phyloP scores from a whole-genome alignment of 1,284 basidiomycete species.

The Pseudozyma hubeiensis region DNA sequence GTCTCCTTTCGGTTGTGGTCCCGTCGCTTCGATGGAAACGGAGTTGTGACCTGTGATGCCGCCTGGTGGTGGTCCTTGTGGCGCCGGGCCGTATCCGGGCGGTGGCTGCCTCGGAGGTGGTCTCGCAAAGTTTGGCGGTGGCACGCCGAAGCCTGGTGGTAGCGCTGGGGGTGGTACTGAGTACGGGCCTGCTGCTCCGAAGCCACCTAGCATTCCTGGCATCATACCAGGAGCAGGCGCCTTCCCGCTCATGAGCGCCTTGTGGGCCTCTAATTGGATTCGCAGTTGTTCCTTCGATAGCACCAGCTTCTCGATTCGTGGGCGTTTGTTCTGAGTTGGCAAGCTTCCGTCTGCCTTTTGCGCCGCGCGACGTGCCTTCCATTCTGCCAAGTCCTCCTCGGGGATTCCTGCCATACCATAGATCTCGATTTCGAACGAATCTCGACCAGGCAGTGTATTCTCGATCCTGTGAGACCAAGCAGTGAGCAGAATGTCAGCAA shows the following conservation, averaged over 20 bases:
- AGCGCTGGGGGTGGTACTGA: slow-evolving; percentile 40
- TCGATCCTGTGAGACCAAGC: slow-evolving; percentile 78
- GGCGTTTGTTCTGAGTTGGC: slow-evolving; percentile 77
- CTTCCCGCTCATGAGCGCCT: slow-evolving; percentile 85
- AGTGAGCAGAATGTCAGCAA: neutral
- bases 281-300: slow-evolving; percentile 79
- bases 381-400: slow-evolving; percentile 90
- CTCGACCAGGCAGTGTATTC: slow-evolving; percentile 93
- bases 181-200: slow-evolving; percentile 29
- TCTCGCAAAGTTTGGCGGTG: slow-evolving; percentile 36
- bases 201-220: slow-evolving; percentile 17
- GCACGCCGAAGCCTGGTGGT: slow-evolving; percentile 15
- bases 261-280: slow-evolving; percentile 88
- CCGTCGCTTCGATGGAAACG: too few relatives aligned
- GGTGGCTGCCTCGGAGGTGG: slow-evolving; percentile 36
- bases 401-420: slow-evolving; percentile 99
- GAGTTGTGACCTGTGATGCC: slow-evolving; percentile 7
- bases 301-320: slow-evolving; percentile 83
- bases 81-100: slow-evolving; percentile 26
- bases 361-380: slow-evolving; percentile 79
- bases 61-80: slow-evolving; percentile 8
- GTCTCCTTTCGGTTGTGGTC: slow-evolving; percentile 5
- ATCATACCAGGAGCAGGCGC: slow-evolving; percentile 43
- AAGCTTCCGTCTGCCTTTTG: slow-evolving; percentile 37
- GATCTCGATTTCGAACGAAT: slow-evolving; percentile 98